Evolutionary conservation across 768 basidiomycete genomes (phyloP), one percentile per base, ranked within the genome.

Genomic region (Calocybe indica): DNA sequence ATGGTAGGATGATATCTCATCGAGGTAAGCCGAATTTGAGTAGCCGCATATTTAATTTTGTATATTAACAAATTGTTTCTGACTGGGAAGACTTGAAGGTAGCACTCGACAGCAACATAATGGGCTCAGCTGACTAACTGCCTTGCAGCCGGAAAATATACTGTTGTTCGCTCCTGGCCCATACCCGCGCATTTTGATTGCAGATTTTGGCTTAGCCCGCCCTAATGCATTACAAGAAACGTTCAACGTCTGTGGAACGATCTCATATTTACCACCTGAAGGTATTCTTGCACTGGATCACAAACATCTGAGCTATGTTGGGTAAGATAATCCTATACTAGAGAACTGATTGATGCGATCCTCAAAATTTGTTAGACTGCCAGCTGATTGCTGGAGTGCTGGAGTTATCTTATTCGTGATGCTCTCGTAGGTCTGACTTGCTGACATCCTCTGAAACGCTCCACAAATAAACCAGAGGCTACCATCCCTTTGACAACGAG

Each of bases 351-450:
- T 28, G 12, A 48, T 45, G 30, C 37, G 12, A 32, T 43, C 34
- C 10, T 39, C 5, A 52, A 15, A 51, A 10, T 40, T 13, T 9
- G 36, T 36, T 64, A 88, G 88, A 13, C 85, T 91, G 83, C 86
- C 88, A n/a, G 77, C 88, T 2, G 90, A 92, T 62, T 92, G 89
- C 57, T 92, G 90, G 90, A 90, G 89, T 55, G 78, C 85, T 9
- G 90, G 90, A 5, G 77, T 91, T 5, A 81, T 88, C 45, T 65
- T 92, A 44, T 91, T 83, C 53, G 81, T 89, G 47, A 92, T 92
- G 88, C 69, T 92, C 42, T 76, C 79, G 90, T 92, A 67, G 51
- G 87, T 74, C 36, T 11, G 15, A n/a, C 13, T 33, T 31, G 22
- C 44, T 13, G n/a, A 29, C 15, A 34, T 10, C 31, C n/a, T 29